Conservation (phyloP, 163 green algal genomes). For the Scenedesmus sp. region DNA sequence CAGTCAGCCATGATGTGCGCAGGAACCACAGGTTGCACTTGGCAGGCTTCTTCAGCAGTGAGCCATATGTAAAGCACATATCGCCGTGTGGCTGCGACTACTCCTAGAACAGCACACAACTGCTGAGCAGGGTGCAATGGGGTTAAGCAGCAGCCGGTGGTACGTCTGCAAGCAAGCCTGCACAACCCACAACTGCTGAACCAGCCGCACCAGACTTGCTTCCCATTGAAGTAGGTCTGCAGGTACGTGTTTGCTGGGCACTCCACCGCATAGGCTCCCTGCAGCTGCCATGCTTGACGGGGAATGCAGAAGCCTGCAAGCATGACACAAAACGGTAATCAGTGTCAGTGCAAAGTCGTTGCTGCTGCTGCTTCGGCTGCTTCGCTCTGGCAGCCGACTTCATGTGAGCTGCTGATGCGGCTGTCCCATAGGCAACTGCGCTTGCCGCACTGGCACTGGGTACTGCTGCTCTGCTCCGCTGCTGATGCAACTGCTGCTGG, state of each 20-base stretch:
- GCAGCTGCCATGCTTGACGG: slow-evolving; percentile 30
- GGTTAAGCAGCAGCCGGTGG: neutral
- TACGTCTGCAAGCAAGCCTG: neutral
- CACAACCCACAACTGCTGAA: neutral
- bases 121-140: too few relatives aligned
- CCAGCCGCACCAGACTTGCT: slow-evolving; percentile 38
- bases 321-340: neutral
- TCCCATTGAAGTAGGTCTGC: slow-evolving; percentile 52
- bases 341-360: neutral
- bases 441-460: too few relatives aligned
- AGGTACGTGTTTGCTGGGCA: slow-evolving; percentile 49
- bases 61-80: too few relatives aligned
- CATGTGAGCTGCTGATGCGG: too few relatives aligned
- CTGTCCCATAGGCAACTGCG: too few relatives aligned
- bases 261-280: slow-evolving; percentile 38
- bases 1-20: neutral
- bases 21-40: too few relatives aligned
- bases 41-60: too few relatives aligned
- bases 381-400: too few relatives aligned
- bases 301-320: slow-evolving; percentile 47
- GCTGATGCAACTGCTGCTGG: neutral
- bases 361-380: neutral
- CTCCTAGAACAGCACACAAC: too few relatives aligned
- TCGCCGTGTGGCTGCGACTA: too few relatives aligned
- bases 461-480: neutral